Base-by-base conservation (phyloP, 805 yeast genomes). In the Kregervanrija delftensis region DNA sequence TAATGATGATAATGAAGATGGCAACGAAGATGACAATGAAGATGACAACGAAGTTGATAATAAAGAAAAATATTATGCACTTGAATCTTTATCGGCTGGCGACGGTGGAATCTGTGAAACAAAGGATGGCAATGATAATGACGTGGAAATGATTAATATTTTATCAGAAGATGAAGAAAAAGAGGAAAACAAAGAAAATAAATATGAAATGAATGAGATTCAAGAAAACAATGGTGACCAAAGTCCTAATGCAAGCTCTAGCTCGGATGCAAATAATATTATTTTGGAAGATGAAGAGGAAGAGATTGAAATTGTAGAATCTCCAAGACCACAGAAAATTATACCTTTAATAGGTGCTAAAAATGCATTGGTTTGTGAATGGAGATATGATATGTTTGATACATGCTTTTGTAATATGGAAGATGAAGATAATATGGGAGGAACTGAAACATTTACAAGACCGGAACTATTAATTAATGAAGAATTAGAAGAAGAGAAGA, bases 311-410 rank as follows among this genome's bases (percentile, higher is more conserved):
- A 8, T 15, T 9, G 13, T 14, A 8, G 15, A 32, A 13, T 13
- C 38, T 16, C 6, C 44, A 17, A 2, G 34, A 39, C 15, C 34
- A 22, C 9, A 30, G 31, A 46, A 43, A 9, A 10, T 22, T 31
- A 45, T 31, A 2, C 51, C 57, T 12, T 45, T 69, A 28, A 50
- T 73, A 12, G 48, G 45, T 1, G 56, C 53, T 30, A 66, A 62
- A 31, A 68, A 59, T 38, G 73, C 77, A 1, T 52, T 79, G 10
- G 73, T 85, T 4, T 81, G 90, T 58, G 84, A 85, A 52, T 86
- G 95, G 93, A 66, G 71, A 30, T 57, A 64, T 2, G 71, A 65
- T 1, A 58, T 64, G 1, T 73, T 73, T 54, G 71, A 73, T 35
- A 68, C 69, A 6, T 79, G 77, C 41, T 86, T 85, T 57, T 61